Conservation (phyloP, 208 protist genomes). For the Trypanosoma scelopori region DNA sequence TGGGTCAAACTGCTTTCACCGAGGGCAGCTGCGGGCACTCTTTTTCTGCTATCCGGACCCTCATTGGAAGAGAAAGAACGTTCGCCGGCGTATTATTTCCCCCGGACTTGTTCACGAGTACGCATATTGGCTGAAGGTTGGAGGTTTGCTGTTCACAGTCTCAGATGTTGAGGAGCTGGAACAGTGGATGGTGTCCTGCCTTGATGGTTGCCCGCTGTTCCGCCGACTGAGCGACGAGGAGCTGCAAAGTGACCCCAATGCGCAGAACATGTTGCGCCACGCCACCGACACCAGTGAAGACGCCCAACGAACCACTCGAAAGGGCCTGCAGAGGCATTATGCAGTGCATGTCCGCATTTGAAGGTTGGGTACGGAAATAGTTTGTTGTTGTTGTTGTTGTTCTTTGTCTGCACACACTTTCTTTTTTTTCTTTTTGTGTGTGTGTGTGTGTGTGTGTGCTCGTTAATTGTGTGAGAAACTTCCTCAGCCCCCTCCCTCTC, state of each 20-base stretch:
- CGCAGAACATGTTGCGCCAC: slow-evolving; percentile 55
- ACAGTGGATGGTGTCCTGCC: slow-evolving; percentile 93
- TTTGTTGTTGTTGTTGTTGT: neutral
- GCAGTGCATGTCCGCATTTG: slow-evolving; percentile 27
- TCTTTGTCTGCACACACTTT: too few species aligned
- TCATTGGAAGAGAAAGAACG: slow-evolving; percentile 98
- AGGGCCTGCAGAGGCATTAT: slow-evolving; percentile 81
- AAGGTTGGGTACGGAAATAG: neutral
- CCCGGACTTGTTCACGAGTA: slow-evolving; percentile 96
- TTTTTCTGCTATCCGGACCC: slow-evolving; percentile 99
- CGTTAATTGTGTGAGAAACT: slow-evolving; percentile 2
- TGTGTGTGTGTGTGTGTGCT: slow-evolving; percentile 4
- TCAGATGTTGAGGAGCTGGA: slow-evolving; percentile 92
- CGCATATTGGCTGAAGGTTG: slow-evolving; percentile 93
- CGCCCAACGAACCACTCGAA: slow-evolving; percentile 81
- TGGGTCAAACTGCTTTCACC: slow-evolving; percentile 96
- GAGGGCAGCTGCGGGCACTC: slow-evolving; percentile 94
- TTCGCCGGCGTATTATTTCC: slow-evolving; percentile 96
- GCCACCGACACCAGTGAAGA: slow-evolving; percentile 82
- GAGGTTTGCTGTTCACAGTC: slow-evolving; percentile 96
- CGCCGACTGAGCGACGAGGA: slow-evolving; percentile 73
- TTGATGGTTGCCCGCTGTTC: slow-evolving; percentile 94
- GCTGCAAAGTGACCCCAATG: slow-evolving; percentile 32
- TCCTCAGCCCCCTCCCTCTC: neutral
- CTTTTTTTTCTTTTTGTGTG: neutral